Evolutionary conservation across 352 stramenopile genomes (phyloP).

Genomic region (Globisporangium cystogenes): DNA sequence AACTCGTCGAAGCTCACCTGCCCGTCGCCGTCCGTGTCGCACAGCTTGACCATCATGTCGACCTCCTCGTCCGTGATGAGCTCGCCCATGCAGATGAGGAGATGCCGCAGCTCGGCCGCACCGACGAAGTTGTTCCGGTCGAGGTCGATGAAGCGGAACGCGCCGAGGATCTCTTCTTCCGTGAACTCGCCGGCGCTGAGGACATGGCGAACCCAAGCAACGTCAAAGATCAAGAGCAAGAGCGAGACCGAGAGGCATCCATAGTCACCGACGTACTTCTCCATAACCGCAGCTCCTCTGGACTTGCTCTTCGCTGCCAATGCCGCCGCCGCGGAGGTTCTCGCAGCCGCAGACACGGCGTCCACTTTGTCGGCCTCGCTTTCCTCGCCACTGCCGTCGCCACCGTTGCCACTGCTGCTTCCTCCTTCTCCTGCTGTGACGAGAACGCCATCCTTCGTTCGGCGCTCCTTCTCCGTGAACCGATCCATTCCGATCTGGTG

Average conservation of each 20-base stretch:
- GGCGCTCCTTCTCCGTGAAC: slow-evolving; percentile 65
- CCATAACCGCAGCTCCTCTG: slow-evolving; percentile 1
- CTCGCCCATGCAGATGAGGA: slow-evolving; percentile 95
- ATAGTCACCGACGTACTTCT: slow-evolving; percentile 31
- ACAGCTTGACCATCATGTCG: slow-evolving; percentile 91
- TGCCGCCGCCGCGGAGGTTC: slow-evolving; percentile 12
- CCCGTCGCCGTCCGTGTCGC: slow-evolving; percentile 90
- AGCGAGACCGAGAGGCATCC: background rate
- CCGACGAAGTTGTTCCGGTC: slow-evolving; percentile 94
- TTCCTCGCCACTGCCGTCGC: background rate
- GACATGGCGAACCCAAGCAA: background rate
- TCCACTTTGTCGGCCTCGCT: slow-evolving; percentile 10
- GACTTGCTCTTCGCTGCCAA: slow-evolving; percentile 13
- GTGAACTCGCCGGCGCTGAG: slow-evolving; percentile 74
- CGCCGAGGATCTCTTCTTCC: slow-evolving; percentile 89
- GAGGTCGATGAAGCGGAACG: slow-evolving; percentile 91
- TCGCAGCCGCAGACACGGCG: slow-evolving; percentile 11
- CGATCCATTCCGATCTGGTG: slow-evolving; percentile 80
- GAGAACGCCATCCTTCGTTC: slow-evolving; percentile 53
- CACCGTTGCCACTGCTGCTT: background rate
- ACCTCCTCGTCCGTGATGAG: slow-evolving; percentile 94
- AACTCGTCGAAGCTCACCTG: slow-evolving; percentile 93
- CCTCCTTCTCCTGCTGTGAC: slow-evolving; percentile 3
- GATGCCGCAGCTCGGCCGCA: slow-evolving; percentile 88
- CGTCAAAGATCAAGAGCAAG: background rate